These are phyloP conservation scores for Sanguinoderma infundibulare DNA, from an alignment of 1,284 basidiomycete species.

Conservation along the genomic window DNA sequence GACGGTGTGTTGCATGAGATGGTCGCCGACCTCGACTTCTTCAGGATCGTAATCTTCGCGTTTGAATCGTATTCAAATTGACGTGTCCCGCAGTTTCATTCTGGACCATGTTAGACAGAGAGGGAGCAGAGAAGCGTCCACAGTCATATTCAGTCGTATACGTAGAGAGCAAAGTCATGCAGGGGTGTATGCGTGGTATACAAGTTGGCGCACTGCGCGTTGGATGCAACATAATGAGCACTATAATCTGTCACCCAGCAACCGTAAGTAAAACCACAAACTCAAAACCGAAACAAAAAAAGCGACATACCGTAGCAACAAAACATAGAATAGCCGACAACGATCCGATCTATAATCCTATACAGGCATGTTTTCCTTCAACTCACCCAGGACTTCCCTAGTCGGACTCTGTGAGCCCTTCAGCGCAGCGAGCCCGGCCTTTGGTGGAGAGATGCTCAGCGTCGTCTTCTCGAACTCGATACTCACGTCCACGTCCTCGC, in stretches of 20 bases:
- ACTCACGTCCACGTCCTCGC: conserved; percentile 44
- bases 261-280: no score
- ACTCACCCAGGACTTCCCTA: conserved; percentile 33
- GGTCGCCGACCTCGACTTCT: conserved; percentile 3
- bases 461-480: conserved; percentile 45
- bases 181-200: conserved; percentile 14
- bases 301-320: conserved; percentile 21
- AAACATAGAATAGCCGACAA: conserved; percentile 11
- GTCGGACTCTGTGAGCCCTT: conserved; percentile 30
- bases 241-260: conserved; percentile 15
- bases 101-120: neutral
- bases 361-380: conserved; percentile 39
- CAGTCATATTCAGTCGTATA: conserved; percentile 11
- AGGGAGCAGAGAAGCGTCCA: neutral
- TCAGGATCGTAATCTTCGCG: neutral
- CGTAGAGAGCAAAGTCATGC: conserved; percentile 10
- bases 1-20: conserved; percentile 9
- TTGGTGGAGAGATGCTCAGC: conserved; percentile 10
- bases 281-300: neutral
- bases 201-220: conserved; percentile 26
- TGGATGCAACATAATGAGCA: conserved; percentile 15
- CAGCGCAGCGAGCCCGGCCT: conserved; percentile 19
- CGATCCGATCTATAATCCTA: conserved; percentile 6
- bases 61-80: neutral
- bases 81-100: neutral